Evolutionary conservation across 495 filamentous ascomycete species (phyloP).

Genomic region (Xylaria bambusicola): DNA sequence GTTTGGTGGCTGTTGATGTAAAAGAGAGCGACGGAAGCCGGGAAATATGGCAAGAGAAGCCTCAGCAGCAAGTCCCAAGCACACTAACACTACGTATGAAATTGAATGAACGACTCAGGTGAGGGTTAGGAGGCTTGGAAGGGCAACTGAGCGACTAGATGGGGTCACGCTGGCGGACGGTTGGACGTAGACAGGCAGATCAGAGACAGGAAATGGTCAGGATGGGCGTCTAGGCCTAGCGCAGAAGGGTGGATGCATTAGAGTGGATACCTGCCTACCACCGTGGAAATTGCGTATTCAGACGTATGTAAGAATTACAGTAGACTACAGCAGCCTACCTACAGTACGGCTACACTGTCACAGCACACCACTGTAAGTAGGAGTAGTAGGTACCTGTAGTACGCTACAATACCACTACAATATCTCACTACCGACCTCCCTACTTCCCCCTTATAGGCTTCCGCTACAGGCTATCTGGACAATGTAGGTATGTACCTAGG

Average conservation of each 20-base stretch:
- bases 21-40: neutral
- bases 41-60: neutral
- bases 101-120: constrained; percentile 21
- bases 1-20: neutral
- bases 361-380: no score
- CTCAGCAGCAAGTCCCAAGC: neutral
- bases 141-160: constrained; percentile 8
- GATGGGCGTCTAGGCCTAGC: neutral
- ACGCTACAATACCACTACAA: no score
- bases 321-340: no score
- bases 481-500: no score
- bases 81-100: no score
- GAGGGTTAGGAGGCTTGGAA: constrained; percentile 12
- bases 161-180: neutral
- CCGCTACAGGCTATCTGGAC: no score
- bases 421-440: no score
- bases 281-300: neutral
- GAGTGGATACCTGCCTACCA: neutral
- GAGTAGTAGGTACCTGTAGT: no score
- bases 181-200: neutral
- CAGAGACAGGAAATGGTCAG: neutral
- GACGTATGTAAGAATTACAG: neutral
- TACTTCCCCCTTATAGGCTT: no score
- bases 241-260: neutral
- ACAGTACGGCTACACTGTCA: no score